These are phyloP conservation scores for Colletotrichum aenigma DNA, from an alignment of 2,329 filamentous ascomycete genomes.

Conservation along the genomic window DNA sequence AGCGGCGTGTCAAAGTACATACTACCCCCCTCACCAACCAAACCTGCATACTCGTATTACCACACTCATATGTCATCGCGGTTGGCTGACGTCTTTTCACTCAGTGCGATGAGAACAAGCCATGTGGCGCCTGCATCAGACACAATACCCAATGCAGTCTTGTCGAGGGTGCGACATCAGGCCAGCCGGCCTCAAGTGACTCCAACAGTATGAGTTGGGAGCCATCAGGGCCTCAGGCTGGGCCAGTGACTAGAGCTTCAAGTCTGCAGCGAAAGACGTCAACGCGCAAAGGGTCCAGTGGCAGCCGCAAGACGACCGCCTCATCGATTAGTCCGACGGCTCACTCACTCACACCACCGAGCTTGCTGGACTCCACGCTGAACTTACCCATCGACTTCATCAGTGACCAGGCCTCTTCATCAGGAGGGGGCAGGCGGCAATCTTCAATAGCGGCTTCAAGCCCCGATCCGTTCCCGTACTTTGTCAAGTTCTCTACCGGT, in stretches of 20 bases:
- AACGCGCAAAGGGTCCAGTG: not conserved
- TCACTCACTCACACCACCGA: slow-evolving; percentile 2
- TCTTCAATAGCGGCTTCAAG: slow-evolving; percentile 4
- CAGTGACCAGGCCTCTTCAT: not conserved
- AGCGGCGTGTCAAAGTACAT: slow-evolving; percentile 38
- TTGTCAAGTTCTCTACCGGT: slow-evolving; percentile 25
- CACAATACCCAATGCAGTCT: slow-evolving; percentile 39
- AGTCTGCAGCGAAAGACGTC: not conserved
- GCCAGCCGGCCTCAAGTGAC: not conserved
- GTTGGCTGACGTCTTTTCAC: not conserved
- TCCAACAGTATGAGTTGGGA: not conserved
- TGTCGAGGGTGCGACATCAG: slow-evolving; percentile 10
- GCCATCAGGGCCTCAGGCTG: not conserved
- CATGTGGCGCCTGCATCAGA: slow-evolving; percentile 39
- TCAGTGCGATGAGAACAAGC: slow-evolving; percentile 42
- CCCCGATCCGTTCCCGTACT: slow-evolving; percentile 22
- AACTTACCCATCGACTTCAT: not conserved
- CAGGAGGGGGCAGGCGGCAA: not conserved
- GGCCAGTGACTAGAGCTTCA: not conserved
- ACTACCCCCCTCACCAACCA: not conserved
- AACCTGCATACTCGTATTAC: not conserved
- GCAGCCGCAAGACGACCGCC: not conserved
- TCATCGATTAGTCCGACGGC: slow-evolving; percentile 1
- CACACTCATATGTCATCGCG: not conserved
- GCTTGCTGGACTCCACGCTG: not conserved